Percentiles rank a stretch among this genome's conserved stretches.
Evolutionary conservation across 495 filamentous ascomycete genomes (phyloP).

Genomic region (Hyaloscypha finlandica): DNA sequence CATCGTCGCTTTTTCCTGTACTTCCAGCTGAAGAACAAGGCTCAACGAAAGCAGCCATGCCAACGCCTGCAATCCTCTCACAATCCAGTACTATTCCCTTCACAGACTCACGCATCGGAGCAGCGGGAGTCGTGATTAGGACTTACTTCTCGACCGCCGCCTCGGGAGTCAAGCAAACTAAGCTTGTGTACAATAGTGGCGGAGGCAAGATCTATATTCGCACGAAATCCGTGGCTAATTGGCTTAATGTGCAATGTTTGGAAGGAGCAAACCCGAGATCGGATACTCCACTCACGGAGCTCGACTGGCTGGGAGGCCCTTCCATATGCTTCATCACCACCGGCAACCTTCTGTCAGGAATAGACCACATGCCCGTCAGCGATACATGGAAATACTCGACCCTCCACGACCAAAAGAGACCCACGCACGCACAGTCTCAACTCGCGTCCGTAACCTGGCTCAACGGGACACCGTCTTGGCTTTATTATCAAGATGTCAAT

Average conservation of each 20-base stretch:
- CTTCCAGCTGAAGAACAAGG: not conserved
- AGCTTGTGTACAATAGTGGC: not conserved
- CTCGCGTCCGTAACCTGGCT: slow-evolving; percentile 11
- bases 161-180: not conserved
- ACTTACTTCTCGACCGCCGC: not conserved
- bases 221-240: not conserved
- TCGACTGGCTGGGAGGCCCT: slow-evolving; percentile 12
- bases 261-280: not conserved
- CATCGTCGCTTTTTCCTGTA: not conserved
- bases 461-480: slow-evolving; percentile 3
- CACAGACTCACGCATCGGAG: not conserved
- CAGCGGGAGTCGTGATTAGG: not conserved
- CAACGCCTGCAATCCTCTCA: not conserved
- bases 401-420: not conserved
- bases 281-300: not conserved
- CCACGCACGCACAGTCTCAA: slow-evolving; percentile 4
- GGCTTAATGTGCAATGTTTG: slow-evolving; percentile 5
- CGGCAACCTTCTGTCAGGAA: slow-evolving; percentile 10
- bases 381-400: slow-evolving; percentile 12
- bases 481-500: slow-evolving; percentile 12
- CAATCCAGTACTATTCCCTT: not conserved
- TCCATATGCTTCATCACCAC: slow-evolving; percentile 1
- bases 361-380: slow-evolving; percentile 4
- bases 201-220: not conserved
- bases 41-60: not conserved